These are phyloP conservation scores for Saccharomyces eubayanus DNA, from an alignment of 805 yeast genomes.

Conservation along the genomic window DNA sequence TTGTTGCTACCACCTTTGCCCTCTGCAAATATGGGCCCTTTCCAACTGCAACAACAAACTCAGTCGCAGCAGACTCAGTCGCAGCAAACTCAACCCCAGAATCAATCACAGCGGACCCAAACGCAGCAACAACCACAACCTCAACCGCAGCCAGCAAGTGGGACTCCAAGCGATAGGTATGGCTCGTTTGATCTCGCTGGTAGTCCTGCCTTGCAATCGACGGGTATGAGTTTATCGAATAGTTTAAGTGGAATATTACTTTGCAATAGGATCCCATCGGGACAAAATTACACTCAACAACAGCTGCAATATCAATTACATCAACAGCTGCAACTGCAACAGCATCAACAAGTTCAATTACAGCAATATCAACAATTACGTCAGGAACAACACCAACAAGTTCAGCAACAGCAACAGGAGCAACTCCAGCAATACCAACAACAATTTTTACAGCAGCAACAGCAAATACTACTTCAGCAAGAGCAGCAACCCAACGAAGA, in stretches of 20 bases:
- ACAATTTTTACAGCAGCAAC: conserved; percentile 14
- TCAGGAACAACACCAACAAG: conserved; percentile 19
- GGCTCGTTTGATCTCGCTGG: background rate
- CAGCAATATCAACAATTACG: conserved; percentile 18
- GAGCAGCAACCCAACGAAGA: conserved; percentile 12
- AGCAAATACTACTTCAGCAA: conserved; percentile 14
- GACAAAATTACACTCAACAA: conserved; percentile 9
- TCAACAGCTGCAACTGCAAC: conserved; percentile 16
- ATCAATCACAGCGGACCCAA: background rate
- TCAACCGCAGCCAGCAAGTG: background rate
- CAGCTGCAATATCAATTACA: conserved; percentile 16
- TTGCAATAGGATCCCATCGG: background rate
- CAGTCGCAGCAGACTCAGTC: background rate
- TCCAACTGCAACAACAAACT: background rate
- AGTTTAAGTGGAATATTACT: background rate
- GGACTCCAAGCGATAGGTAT: background rate
- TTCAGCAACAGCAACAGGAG: conserved; percentile 18
- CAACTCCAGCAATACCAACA: conserved; percentile 15
- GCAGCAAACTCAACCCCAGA: background rate
- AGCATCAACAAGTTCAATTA: conserved; percentile 13
- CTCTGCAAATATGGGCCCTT: conserved; percentile 3
- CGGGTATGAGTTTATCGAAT: background rate
- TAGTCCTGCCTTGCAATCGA: background rate
- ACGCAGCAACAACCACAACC: background rate
- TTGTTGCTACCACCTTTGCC: conserved; percentile 20